A percentile compares a stretch with the other conserved stretches of the same genome.
phyloP scores from a whole-genome alignment of 78 protist genomes.

The Dictyostelium firmibasis region DNA sequence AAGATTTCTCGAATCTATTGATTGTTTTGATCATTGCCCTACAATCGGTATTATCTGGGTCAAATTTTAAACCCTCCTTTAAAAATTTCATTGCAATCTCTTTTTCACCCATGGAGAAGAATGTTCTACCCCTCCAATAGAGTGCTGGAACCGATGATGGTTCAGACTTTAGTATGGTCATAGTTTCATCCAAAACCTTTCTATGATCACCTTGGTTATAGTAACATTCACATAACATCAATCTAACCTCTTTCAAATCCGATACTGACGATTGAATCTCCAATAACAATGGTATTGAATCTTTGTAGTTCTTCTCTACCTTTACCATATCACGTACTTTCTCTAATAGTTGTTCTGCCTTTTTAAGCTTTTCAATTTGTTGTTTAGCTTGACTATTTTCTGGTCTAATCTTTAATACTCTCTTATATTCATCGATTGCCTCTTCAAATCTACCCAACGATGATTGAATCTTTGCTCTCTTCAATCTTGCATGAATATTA shows the following conservation, averaged over 20 bases:
- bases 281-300: neutral
- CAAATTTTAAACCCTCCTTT: slow-evolving; percentile 56
- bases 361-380: slow-evolving; percentile 1
- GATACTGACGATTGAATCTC: neutral
- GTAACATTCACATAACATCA: slow-evolving; percentile 4
- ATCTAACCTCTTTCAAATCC: slow-evolving; percentile 22
- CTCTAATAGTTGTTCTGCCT: neutral
- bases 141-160: slow-evolving; percentile 23
- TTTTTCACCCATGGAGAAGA: slow-evolving; percentile 63
- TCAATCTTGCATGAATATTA: slow-evolving; percentile 48
- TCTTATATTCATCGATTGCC: slow-evolving; percentile 26
- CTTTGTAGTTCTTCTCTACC: neutral
- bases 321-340: neutral
- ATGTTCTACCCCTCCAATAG: slow-evolving; percentile 60
- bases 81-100: slow-evolving; percentile 47
- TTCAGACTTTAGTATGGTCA: slow-evolving; percentile 36
- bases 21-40: neutral
- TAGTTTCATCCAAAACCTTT: slow-evolving; percentile 33
- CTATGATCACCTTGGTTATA: slow-evolving; percentile 7
- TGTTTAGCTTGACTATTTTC: slow-evolving; percentile 31
- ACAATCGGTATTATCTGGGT: slow-evolving; percentile 13
- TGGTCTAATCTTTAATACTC: slow-evolving; percentile 33
- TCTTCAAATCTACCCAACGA: slow-evolving; percentile 65
- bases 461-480: slow-evolving; percentile 59
- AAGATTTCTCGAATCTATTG: slow-evolving; percentile 16